Percentiles rank a stretch among this genome's conserved stretches.
Evolutionary conservation across 306 rosid genomes (phyloP).

Genomic region (Sicyos baderoa): DNA sequence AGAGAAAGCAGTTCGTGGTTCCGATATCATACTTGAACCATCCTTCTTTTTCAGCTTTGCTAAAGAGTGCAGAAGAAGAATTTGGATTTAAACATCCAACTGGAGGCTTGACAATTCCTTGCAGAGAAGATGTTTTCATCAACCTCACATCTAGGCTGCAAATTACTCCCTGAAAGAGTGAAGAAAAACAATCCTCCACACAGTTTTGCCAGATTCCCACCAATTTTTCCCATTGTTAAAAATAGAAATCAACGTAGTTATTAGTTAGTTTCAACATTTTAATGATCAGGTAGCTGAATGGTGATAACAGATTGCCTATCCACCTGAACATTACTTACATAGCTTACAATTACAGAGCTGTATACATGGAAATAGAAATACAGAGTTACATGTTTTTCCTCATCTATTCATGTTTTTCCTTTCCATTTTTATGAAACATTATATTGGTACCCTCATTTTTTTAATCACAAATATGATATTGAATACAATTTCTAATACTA

Average conservation of each 20-base stretch:
- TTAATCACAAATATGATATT: too few relatives aligned
- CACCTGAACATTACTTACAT: too few relatives aligned
- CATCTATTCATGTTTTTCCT: not conserved
- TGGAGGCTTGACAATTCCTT: constrained; percentile 49
- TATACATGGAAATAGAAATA: constrained; percentile 7
- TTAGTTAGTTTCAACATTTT: too few relatives aligned
- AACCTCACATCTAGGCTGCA: constrained; percentile 24
- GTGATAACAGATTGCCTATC: too few relatives aligned
- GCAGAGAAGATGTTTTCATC: constrained; percentile 29
- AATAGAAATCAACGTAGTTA: too few relatives aligned
- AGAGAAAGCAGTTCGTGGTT: constrained; percentile 33
- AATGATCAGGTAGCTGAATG: too few relatives aligned
- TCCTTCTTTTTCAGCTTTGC: constrained; percentile 31
- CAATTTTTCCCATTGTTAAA: too few relatives aligned
- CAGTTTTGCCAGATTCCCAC: constrained; percentile 10
- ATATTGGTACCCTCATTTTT: not conserved
- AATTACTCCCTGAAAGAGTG: constrained; percentile 3
- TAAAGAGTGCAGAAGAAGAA: constrained; percentile 35
- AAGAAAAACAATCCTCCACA: not conserved
- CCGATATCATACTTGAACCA: constrained; percentile 36
- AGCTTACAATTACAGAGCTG: not conserved
- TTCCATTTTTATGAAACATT: not conserved
- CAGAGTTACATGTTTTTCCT: not conserved
- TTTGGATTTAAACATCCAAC: constrained; percentile 43
- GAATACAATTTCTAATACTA: too few relatives aligned